Percentiles rank a stretch among this genome's conserved stretches.
Conservation (phyloP, 768 basidiomycete species). For the Hirschioporus abietinus region DNA sequence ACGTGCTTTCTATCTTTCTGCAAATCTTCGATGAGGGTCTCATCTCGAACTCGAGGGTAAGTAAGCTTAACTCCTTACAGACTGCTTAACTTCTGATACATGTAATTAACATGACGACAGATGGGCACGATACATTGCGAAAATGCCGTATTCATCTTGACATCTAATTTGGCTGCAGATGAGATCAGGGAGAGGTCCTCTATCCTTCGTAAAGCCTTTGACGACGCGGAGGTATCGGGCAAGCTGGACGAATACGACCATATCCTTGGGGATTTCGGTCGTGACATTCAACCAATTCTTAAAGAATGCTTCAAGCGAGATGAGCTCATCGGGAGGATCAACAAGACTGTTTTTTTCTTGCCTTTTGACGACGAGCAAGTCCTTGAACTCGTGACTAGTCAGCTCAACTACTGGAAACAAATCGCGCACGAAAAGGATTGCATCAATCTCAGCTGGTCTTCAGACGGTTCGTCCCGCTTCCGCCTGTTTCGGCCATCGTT, state of each 20-base stretch:
- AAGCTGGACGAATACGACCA: too few species aligned
- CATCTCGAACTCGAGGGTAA: conserved; percentile 32
- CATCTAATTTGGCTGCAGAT: conserved; percentile 30
- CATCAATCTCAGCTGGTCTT: background rate
- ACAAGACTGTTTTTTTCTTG: conserved; percentile 27
- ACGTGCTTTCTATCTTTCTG: conserved; percentile 39
- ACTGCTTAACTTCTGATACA: background rate
- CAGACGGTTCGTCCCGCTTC: too few species aligned
- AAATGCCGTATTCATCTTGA: conserved; percentile 39
- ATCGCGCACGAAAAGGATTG: background rate
- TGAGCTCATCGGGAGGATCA: conserved; percentile 35
- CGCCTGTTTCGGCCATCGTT: too few species aligned
- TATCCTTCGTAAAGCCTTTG: conserved; percentile 24
- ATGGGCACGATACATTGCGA: conserved; percentile 21
- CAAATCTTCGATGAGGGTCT: conserved; percentile 42
- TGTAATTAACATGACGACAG: background rate
- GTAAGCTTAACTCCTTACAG: conserved; percentile 11
- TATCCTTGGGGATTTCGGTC: conserved; percentile 10
- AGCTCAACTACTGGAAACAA: background rate
- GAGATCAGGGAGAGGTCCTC: conserved; percentile 7
- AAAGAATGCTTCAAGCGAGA: conserved; percentile 16
- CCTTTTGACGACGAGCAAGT: too few species aligned
- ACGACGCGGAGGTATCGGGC: conserved; percentile 19
- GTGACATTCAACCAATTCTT: conserved; percentile 24
- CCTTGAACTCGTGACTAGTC: background rate